Conservation (phyloP, 1,139 yeast species). For the Saccharomycopsis hybrid region DNA sequence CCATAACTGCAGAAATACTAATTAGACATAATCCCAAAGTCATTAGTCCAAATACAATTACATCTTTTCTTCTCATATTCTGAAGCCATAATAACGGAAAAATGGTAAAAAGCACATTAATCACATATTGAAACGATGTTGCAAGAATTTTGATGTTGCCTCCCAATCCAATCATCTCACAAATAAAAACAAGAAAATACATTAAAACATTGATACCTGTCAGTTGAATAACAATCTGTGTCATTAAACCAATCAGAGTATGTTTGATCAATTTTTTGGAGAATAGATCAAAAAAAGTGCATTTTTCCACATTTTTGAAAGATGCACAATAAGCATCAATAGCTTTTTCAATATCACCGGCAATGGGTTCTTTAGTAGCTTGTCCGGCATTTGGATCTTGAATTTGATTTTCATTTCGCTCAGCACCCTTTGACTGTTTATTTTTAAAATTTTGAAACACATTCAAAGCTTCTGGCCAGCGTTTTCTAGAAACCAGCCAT, state of each 20-base stretch:
- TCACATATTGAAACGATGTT: conserved; percentile 47
- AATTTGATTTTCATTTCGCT: conserved; percentile 22
- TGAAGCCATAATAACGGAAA: conserved; percentile 38
- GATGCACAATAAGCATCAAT: conserved; percentile 11
- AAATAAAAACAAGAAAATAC: conserved; percentile 56
- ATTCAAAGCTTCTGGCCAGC: conserved; percentile 38
- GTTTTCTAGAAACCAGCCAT: conserved; percentile 8
- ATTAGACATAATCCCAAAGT: conserved; percentile 36
- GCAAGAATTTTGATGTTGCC: conserved; percentile 41
- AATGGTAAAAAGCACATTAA: conserved; percentile 42
- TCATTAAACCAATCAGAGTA: conserved; percentile 43
- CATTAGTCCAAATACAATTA: conserved; percentile 38
- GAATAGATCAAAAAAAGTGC: conserved; percentile 38
- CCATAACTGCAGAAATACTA: conserved; percentile 34
- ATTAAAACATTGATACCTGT: conserved; percentile 66
- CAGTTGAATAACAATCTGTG: conserved; percentile 58
- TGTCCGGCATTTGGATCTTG: too few species aligned
- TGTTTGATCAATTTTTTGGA: conserved; percentile 36
- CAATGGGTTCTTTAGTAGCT: too few species aligned
- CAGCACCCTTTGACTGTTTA: conserved; percentile 9
- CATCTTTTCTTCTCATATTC: conserved; percentile 41
- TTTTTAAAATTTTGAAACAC: conserved; percentile 27
- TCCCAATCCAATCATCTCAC: conserved; percentile 48
- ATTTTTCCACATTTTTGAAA: conserved; percentile 32
- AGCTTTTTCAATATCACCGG: conserved; percentile 27